phyloP scores from a whole-genome alignment of 257 asterid genomes.

The Solanum ossicruentum region DNA sequence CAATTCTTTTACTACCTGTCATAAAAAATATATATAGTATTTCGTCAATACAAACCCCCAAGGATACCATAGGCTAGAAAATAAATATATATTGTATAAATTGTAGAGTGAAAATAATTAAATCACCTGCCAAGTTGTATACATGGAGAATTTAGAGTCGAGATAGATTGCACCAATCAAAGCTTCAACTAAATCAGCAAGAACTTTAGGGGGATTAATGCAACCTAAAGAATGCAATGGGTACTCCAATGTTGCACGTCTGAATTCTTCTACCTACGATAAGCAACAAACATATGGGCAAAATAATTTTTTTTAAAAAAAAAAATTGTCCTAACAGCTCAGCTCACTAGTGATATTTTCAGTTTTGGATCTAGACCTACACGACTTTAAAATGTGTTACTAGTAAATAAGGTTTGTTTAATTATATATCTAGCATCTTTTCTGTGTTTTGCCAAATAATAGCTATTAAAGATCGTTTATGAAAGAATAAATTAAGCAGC shows the following conservation, averaged over 20 bases:
- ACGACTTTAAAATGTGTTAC: too few relatives aligned
- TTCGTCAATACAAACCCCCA: not conserved
- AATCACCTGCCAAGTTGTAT: constrained; percentile 33
- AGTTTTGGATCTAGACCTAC: fast-evolving
- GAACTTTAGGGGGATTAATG: constrained; percentile 36
- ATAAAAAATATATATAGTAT: not conserved
- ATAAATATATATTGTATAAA: not conserved
- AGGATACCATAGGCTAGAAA: not conserved
- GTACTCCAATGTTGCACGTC: constrained; percentile 8
- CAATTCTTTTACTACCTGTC: constrained; percentile 17
- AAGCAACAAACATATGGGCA: not conserved
- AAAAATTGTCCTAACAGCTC: too few relatives aligned
- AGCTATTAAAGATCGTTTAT: too few relatives aligned
- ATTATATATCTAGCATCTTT: too few relatives aligned
- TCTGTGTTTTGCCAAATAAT: too few relatives aligned
- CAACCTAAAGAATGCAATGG: constrained; percentile 45
- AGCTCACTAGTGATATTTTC: too few relatives aligned
- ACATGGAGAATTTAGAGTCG: constrained; percentile 19
- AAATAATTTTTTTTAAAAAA: not conserved
- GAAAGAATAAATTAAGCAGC: too few relatives aligned
- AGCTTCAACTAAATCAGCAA: constrained; percentile 50
- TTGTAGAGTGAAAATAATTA: not conserved
- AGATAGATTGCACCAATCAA: constrained; percentile 33
- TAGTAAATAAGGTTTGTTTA: too few relatives aligned
- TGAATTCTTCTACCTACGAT: constrained; percentile 28